Evolutionary conservation across 441 rosid genomes (phyloP), one percentile per base, ranked within the genome.

Genomic region (Syzygium malaccense): DNA sequence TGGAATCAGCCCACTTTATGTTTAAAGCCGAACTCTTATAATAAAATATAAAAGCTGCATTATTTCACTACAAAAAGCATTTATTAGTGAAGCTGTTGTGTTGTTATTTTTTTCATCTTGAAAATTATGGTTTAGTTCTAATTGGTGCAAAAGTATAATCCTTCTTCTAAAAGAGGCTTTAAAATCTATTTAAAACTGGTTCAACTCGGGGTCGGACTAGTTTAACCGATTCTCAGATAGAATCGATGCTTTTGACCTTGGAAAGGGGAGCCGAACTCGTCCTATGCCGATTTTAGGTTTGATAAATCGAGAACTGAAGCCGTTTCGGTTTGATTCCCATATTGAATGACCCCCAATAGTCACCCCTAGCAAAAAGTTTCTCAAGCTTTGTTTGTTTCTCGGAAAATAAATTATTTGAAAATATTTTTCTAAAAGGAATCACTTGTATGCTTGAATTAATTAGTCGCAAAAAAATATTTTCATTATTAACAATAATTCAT

Each of bases 381-480:
- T 28, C 18, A 1, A 6, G 0, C 30, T 62, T n/a, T 4, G 2
- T 13, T 14, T 60, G 2, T 60, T n/a, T 60, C 0, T 60, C 26
- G 17, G 0, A 60, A 14, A 60, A 60, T 26, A 13, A 60, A 28
- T 26, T 26, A 58, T 11, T 2, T 0, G 26, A 58, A 58, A 26
- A 11, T 0, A 26, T 1, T 25, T 57, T 26, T 20, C 1, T 9
- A 26, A 62, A 60, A 28, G 26, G 4, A 28, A 14, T 62, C 0
- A 62, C 14, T n/a, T 2, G 28, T 6, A 60, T 60, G 0, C 8
- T 60, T 60, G 1, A 60, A 3, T 26, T 60, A 60, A 60, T 14
- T 60, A 26, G 0, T 13, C 0, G 0, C 0, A 5, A 0, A 13
- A 60, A 28, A 6, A 13, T 3, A 0, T 3, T 58, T 60, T 60